A percentile compares a stretch with the other conserved stretches of the same genome.
Evolutionary conservation across 2,329 filamentous ascomycete genomes (phyloP).

Genomic region (Fusarium kyushuense): DNA sequence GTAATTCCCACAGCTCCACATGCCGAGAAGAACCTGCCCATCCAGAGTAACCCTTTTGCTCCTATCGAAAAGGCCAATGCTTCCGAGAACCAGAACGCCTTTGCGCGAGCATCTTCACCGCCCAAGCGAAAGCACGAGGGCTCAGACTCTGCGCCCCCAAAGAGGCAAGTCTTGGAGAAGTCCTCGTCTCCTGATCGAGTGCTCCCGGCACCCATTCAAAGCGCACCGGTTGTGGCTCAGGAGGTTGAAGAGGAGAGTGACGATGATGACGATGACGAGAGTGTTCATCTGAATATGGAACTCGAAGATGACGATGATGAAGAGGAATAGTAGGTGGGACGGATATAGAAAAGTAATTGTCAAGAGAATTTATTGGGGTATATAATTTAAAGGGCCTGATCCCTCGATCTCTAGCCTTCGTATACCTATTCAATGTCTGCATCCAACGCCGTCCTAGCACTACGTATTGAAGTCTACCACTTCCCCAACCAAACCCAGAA

Average conservation of each 20-base stretch:
- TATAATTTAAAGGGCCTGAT: constrained; percentile 36
- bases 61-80: constrained; percentile 41
- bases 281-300: constrained; percentile 70
- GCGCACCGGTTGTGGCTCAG: constrained; percentile 38
- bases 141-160: constrained; percentile 51
- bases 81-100: constrained; percentile 17
- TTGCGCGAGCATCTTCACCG: constrained; percentile 45
- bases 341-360: constrained; percentile 20
- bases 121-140: constrained; percentile 58
- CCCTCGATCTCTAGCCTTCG: constrained; percentile 32
- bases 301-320: constrained; percentile 66
- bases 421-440: constrained; percentile 38
- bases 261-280: constrained; percentile 65
- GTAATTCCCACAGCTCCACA: constrained; percentile 37
- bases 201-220: constrained; percentile 27
- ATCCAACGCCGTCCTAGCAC: constrained; percentile 29
- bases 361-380: constrained; percentile 31
- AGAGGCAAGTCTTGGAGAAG: constrained; percentile 57
- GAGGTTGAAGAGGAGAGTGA: constrained; percentile 49
- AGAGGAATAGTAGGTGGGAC: constrained; percentile 30
- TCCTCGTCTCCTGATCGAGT: constrained; percentile 39
- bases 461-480: constrained; percentile 8
- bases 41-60: constrained; percentile 55
- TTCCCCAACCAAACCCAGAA: constrained; percentile 25
- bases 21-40: constrained; percentile 44